Conservation (phyloP, 31 red algal genomes). For the Endocladia muricata region DNA sequence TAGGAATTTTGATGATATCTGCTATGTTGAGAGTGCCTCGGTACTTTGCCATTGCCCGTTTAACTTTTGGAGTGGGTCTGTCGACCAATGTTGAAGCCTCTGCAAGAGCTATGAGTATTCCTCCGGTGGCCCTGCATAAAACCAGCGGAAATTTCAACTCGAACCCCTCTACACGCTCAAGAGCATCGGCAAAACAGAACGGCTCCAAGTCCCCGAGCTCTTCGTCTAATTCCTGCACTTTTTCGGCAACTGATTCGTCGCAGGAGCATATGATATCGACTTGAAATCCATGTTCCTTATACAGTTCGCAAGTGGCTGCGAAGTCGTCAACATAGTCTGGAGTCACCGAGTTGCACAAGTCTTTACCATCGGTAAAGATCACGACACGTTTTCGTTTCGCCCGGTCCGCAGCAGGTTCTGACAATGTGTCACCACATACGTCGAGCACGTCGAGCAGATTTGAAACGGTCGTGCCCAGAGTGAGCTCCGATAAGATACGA, state of each 20-base stretch:
- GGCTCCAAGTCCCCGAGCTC: background rate
- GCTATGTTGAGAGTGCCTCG: slow-evolving; percentile 60
- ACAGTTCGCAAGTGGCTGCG: slow-evolving; percentile 7
- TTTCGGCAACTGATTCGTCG: background rate
- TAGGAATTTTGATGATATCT: slow-evolving; percentile 42
- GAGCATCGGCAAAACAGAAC: background rate
- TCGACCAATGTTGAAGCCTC: slow-evolving; percentile 36
- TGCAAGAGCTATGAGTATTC: slow-evolving; percentile 9
- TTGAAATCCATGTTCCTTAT: slow-evolving; percentile 13
- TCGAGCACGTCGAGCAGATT: slow-evolving; percentile 59
- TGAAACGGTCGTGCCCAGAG: background rate
- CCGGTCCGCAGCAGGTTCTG: slow-evolving; percentile 12
- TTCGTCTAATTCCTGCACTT: slow-evolving; percentile 4
- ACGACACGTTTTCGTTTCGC: slow-evolving; percentile 24
- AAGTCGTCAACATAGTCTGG: slow-evolving; percentile 31
- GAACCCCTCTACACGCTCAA: background rate
- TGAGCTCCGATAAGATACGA: slow-evolving; percentile 3
- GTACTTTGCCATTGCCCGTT: slow-evolving; percentile 53
- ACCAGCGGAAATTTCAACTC: slow-evolving; percentile 11
- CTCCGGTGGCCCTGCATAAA: slow-evolving; percentile 17
- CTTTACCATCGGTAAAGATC: slow-evolving; percentile 30
- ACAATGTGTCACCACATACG: slow-evolving; percentile 27
- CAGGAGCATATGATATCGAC: slow-evolving; percentile 41
- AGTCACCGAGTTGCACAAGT: background rate
- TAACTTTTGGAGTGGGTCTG: slow-evolving; percentile 22